Base-by-base conservation (phyloP, 23 red algal genomes). In the Gracilaria gracilis region DNA sequence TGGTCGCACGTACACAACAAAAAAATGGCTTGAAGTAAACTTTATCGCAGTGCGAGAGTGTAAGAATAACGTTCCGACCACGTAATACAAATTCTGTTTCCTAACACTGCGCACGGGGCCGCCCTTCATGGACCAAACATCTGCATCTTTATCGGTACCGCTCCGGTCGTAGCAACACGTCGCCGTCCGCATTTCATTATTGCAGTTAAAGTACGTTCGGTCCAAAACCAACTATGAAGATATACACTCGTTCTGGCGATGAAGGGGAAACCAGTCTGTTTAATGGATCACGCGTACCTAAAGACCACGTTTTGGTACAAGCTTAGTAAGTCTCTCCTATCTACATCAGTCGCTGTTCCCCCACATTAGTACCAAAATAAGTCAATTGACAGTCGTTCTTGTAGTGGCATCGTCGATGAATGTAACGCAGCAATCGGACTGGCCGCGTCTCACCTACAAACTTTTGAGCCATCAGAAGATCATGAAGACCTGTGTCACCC, bases 241-340 rank as follows among this genome's bases (percentile, higher is more conserved):
- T 98, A 38, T 98, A 98, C 81, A 98, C 96, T 16, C 38, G 79
- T 37, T 93, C 96, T 59, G 96, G 96, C 48, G 96, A 98, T 61
- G 86, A 74, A 14, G 96, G 96, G 9, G 71, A 72, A 54, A 95
- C 96, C 28, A 98, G 96, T 54, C 66, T 98, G 23, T 95, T 98
- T 81, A 94, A 90, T 39, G 96, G 96, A 47, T 57, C 70, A 67
- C 77, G 94, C 24, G 94, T 96, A 8, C 71, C 94, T 67, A 96
- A 96, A 37, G 57, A 91, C 35, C 57, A 96, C 27, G 39, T 70
- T 38, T 81, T 84, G 2, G 85, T 96, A 11, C 59, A 86, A 7
- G 94, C 88, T 14, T 96, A 96, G 93, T 95, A 95, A 23, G 93
- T 95, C 20, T 16, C 36, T 57, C 0, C 24, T 82, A 36, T 80